Percentiles rank a stretch among this genome's conserved stretches.
These are phyloP conservation scores for Argentina anserina DNA, from an alignment of 306 rosid genomes.

Conservation along the genomic window DNA sequence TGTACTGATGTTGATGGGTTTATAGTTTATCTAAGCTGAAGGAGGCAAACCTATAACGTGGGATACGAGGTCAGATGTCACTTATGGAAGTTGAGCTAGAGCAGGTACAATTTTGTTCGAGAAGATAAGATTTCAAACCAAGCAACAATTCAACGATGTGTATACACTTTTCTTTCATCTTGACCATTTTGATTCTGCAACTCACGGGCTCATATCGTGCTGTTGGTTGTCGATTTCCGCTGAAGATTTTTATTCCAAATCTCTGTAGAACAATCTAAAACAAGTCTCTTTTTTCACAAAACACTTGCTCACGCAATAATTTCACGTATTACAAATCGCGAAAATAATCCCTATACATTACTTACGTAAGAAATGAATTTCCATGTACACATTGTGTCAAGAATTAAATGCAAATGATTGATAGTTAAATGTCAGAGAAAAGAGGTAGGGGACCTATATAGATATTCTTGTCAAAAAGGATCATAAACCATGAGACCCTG, in stretches of 20 bases:
- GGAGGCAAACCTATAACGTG: background rate
- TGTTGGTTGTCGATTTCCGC: background rate
- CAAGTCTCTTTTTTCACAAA: background rate
- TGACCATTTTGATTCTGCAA: background rate
- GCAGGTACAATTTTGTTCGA: background rate
- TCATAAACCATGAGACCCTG: constrained; percentile 4
- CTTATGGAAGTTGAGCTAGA: background rate
- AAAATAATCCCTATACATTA: background rate
- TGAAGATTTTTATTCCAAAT: background rate
- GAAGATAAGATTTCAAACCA: constrained; percentile 14
- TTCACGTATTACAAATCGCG: background rate
- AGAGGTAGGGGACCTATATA: background rate
- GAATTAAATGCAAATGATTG: constrained; percentile 18
- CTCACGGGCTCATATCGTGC: background rate
- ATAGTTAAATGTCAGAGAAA: background rate
- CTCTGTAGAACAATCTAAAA: background rate
- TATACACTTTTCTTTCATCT: background rate
- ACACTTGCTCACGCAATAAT: background rate
- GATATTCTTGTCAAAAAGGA: background rate
- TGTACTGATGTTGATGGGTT: background rate
- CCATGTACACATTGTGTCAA: background rate
- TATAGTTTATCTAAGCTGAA: constrained; percentile 3
- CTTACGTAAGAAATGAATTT: no score
- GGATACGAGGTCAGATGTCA: constrained; percentile 5
- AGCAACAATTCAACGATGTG: background rate